phyloP scores from a whole-genome alignment of 345 rosid species.

The Raphanus sativus region DNA sequence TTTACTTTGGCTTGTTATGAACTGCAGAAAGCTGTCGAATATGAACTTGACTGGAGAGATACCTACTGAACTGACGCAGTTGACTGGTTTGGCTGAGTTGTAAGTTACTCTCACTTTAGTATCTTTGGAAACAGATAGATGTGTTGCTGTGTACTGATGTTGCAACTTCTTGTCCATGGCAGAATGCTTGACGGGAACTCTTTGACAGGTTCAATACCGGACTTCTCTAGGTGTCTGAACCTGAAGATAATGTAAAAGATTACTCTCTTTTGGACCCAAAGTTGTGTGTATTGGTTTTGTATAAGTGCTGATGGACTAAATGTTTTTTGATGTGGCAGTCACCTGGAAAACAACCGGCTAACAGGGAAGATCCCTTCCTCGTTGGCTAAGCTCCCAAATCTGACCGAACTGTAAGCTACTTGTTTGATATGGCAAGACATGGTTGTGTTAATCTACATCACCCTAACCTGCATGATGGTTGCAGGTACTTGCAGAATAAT shows the following conservation, averaged over 20 bases:
- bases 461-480: conserved; percentile 36
- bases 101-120: conserved; percentile 45
- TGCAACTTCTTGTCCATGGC: conserved; percentile 30
- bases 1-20: not conserved
- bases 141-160: not conserved
- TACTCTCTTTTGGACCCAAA: not conserved
- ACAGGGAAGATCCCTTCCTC: conserved; percentile 83
- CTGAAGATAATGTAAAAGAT: conserved; percentile 73
- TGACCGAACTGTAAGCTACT: conserved; percentile 89
- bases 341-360: conserved; percentile 87
- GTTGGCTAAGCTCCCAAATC: conserved; percentile 60
- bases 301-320: conserved; percentile 28
- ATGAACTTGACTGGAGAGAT: conserved; percentile 80
- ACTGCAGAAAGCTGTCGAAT: conserved; percentile 65
- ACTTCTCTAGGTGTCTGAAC: conserved; percentile 67
- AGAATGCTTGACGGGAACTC: conserved; percentile 94
- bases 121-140: conserved; percentile 3
- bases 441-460: conserved; percentile 1
- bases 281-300: conserved; percentile 8
- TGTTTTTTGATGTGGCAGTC: conserved; percentile 54
- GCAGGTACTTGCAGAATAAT: conserved; percentile 90
- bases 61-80: conserved; percentile 65
- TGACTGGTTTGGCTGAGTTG: conserved; percentile 84
- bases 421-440: not conserved
- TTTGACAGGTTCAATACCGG: conserved; percentile 79